Base-by-base conservation (phyloP, 352 stramenopile genomes). In the Aphanomyces astaci region DNA sequence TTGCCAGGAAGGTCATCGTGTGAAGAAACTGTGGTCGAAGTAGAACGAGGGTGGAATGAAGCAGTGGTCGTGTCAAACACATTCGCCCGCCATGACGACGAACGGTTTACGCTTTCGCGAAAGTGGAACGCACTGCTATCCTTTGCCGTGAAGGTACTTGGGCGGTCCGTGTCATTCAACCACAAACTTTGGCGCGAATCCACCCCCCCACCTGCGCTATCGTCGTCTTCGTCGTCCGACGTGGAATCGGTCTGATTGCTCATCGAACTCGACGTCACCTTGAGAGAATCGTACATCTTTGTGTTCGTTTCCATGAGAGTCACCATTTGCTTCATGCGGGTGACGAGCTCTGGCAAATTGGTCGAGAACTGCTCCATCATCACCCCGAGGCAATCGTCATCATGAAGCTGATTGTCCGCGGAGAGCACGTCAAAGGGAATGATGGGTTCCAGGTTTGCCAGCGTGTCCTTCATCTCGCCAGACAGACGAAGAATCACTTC, bases 251-350 rank as follows among this genome's bases (percentile, higher is more conserved):
- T 25, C 19, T 22, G 31, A 43, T 43, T 43, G 51, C 30, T 32
- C 19, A 59, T 22, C 13, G 51, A 40, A 24, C 52, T 53, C 19
- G 19, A 28, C 13, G 11, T n/a, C 24, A 11, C 24, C 32, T 72
- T 66, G 24, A 72, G 56, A 17, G 33, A 59, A 15, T 90, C 81
- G 74, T 92, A 94, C 28, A 91, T 71, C 60, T 86, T 80, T 28
- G 79, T 84, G 66, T 84, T 87, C 53, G 77, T 80, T 51, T 88
- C 77, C 82, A 92, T 90, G 53, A 88, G 77, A 13, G 75, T 36
- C 25, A 82, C 82, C 10, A 94, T 75, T 49, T 72, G 71, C 66
- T 78, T 78, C 24, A 94, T 76, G 45, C 91, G 74, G 45, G 73
- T 67, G 13, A 94, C 75, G 17, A 94, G 76, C 52, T 82, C 73